Base-by-base conservation (phyloP, 139 green algal genomes). In the Chlamydomonas sphaeroides region DNA sequence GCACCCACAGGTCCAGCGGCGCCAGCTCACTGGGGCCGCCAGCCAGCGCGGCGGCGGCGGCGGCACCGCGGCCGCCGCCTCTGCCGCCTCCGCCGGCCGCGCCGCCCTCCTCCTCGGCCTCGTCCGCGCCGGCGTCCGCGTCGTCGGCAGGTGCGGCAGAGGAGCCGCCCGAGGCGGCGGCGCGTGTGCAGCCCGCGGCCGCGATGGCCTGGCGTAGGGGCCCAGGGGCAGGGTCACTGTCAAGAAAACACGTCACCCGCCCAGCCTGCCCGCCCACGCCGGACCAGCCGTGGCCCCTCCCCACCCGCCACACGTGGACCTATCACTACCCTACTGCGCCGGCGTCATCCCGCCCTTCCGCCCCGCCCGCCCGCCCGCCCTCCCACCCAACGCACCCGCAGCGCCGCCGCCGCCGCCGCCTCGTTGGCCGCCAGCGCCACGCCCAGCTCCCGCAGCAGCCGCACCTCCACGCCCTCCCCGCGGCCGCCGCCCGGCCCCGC, bases 401-500 rank as follows among this genome's bases (percentile, higher is more conserved):
- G 72, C 23, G 53, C 74, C 30, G 74, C 74, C 1, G 10, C 18
- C 2, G 39, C 39, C 30, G 74, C 74, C n/a, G 74, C 74, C 5
- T 80, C 74, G 30, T 80, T 80, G 15, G 74, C 74, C 59, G 74
- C 61, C 59, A 80, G 57, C 28, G 74, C 74, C 38, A 80, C 74
- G 30, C 32, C 39, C 57, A 80, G 23, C 74, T 80, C 74, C 20
- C 74, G 38, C 32, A 80, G 74, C 59, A 80, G 32, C 41, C 39
- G 59, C 38, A 80, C 74, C 59, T 80, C 74, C 28, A 70, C 74
- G 6, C 59, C 8, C 74, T 80, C 74, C 4, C 59, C 11, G 1
- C 61, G 28, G 3, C 59, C 38, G 56, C 59, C n/a, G 53, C 71
- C 53, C 20, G 38, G 21, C 8, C 66, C 72, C 51, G 35, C 72